Evolutionary conservation across 2,329 filamentous ascomycete genomes (phyloP), one percentile per base, ranked within the genome.

Genomic region (Penicillium sp.): DNA sequence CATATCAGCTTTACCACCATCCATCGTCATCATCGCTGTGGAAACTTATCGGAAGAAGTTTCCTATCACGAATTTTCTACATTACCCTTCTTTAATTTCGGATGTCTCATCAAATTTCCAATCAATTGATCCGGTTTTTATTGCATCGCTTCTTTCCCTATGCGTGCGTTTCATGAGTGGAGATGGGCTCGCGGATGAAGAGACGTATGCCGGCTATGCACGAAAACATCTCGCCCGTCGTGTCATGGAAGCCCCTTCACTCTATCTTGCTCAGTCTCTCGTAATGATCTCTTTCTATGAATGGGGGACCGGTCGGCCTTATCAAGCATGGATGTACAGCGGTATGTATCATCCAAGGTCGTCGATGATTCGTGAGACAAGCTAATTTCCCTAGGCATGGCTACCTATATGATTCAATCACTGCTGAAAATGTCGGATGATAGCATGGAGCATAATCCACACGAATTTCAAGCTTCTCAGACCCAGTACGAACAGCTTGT

Each of bases 301-400:
- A 55, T 73, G 71, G 71, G 71, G 71, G 0, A 67, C 68, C 3
- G 70, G 70, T 8, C 67, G 66, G 4, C 69, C 71, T 3, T 73
- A 73, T 54, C 69, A 71, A 42, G 71, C 71, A 2, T 73, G 71
- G 71, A 73, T 73, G 71, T 73, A 73, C 51, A 73, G 71, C 44
- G 71, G 70, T 72, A 59, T 18, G 60, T 58, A 25, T 44, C 8
- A 15, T 42, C 4, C n/a, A 25, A 43, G 6, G 42, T 11, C 4
- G 22, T n/a, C 18, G 14, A 18, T 6, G 8, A 11, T 25, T 4
- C 15, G 3, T 6, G 26, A 4, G 29, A 7, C 47, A 20, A 46
- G 22, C 51, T 64, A n/a, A 65, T 27, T 37, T 18, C 3, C 20
- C 6, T 25, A 73, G 70, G 71, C 15, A 73, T 73, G 71, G 71